A percentile compares a stretch with the other conserved stretches of the same genome.
phyloP scores from a whole-genome alignment of 2,329 filamentous ascomycete species.

The Fusarium devonianum region DNA sequence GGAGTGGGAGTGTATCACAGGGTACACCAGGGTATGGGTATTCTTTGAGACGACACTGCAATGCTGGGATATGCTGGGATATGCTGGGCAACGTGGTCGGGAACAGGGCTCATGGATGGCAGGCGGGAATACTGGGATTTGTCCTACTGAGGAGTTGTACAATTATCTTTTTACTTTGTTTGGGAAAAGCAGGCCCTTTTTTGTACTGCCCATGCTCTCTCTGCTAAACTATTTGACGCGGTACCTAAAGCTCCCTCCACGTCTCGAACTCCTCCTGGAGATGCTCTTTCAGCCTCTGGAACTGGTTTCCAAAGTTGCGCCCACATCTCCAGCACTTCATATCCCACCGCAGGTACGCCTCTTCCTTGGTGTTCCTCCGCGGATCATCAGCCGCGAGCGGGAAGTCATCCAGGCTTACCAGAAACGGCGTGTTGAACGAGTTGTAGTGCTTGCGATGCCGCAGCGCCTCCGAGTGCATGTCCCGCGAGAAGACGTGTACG shows the following conservation, averaged over 20 bases:
- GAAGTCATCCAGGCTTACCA: constrained; percentile 80
- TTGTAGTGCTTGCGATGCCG: constrained; percentile 91
- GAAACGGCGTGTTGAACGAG: constrained; percentile 86
- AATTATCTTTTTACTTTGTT: constrained; percentile 13
- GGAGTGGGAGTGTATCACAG: neutral
- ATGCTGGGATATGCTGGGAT: no score
- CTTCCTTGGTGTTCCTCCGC: constrained; percentile 63
- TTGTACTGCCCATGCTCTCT: neutral
- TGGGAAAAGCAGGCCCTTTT: constrained; percentile 30
- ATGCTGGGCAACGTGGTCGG: no score
- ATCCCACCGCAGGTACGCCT: constrained; percentile 68
- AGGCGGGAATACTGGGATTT: constrained; percentile 10
- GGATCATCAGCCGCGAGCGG: constrained; percentile 73
- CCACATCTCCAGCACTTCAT: constrained; percentile 88
- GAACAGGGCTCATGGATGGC: constrained; percentile 5
- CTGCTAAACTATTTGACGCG: neutral
- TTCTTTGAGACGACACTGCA: neutral
- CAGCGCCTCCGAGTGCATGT: constrained; percentile 75
- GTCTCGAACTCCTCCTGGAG: constrained; percentile 74
- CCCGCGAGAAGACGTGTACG: constrained; percentile 83
- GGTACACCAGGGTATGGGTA: constrained; percentile 6
- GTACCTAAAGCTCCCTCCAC: constrained; percentile 72
- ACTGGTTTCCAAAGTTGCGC: constrained; percentile 74
- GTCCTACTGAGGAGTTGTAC: constrained; percentile 25
- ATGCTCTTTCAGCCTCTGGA: constrained; percentile 78